Evolutionary conservation across 768 basidiomycete species (phyloP).

Genomic region (Lactarius trivialis): DNA sequence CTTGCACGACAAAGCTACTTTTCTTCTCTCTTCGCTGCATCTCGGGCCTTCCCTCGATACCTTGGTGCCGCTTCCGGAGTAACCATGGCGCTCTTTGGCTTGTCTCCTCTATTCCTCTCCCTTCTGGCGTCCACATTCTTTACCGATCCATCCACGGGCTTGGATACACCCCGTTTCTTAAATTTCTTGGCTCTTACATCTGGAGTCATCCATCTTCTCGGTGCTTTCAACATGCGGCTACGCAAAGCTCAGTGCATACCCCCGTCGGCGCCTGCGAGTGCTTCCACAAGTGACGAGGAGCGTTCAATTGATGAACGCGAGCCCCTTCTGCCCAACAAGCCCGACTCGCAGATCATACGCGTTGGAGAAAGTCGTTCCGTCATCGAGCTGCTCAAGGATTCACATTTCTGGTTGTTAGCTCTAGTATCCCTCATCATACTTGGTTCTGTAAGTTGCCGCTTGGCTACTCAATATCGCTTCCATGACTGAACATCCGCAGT

Average conservation of each 20-base stretch:
- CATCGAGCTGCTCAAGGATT: conserved; percentile 45
- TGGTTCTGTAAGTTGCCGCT: conserved; percentile 52
- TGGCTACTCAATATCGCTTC: not conserved
- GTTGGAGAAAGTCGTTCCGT: conserved; percentile 30
- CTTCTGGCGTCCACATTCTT: conserved; percentile 57
- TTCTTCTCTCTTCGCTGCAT: conserved; percentile 68
- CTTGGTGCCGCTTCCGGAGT: conserved; percentile 60
- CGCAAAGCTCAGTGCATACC: conserved; percentile 18
- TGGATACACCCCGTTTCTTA: conserved; percentile 45
- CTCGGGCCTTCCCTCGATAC: conserved; percentile 59
- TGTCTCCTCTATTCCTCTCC: conserved; percentile 72
- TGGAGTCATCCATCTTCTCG: conserved; percentile 47
- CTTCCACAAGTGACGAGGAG: conserved; percentile 20
- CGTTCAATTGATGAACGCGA: conserved; percentile 18
- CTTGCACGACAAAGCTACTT: conserved; percentile 39
- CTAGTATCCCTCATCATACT: conserved; percentile 46
- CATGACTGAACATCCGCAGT: not conserved
- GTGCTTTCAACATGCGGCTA: conserved; percentile 39
- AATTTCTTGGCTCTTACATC: conserved; percentile 51
- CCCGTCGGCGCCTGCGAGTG: conserved; percentile 5
- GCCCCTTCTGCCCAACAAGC: conserved; percentile 29
- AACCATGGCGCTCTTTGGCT: conserved; percentile 70
- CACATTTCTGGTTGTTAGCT: conserved; percentile 59
- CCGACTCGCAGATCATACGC: conserved; percentile 25
- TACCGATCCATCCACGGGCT: conserved; percentile 39